Percentiles rank a stretch among this genome's conserved stretches.
These are phyloP conservation scores for Salix dunnii DNA, from an alignment of 345 rosid genomes.

Conservation along the genomic window DNA sequence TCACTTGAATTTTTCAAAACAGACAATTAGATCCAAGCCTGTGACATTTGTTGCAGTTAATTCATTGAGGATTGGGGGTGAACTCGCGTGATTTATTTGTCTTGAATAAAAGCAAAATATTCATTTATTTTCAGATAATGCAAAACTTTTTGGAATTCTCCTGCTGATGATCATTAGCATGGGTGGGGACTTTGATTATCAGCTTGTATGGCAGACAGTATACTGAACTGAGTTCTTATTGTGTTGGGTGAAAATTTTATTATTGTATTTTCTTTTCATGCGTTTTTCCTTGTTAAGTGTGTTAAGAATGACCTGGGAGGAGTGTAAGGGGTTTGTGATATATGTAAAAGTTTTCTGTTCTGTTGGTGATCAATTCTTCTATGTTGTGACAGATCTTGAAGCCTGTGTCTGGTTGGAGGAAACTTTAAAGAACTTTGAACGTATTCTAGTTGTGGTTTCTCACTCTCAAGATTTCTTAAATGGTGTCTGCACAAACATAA, in stretches of 20 bases:
- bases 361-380: background rate
- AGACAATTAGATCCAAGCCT: background rate
- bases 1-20: background rate
- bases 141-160: background rate
- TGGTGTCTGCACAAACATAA: constrained; percentile 93
- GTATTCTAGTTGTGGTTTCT: constrained; percentile 89
- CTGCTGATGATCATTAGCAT: background rate
- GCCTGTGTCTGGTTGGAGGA: constrained; percentile 99
- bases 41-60: background rate
- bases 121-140: background rate
- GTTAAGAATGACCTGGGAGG: background rate
- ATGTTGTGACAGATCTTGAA: constrained; percentile 65
- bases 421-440: constrained; percentile 80
- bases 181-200: background rate
- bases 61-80: background rate
- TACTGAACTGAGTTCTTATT: background rate
- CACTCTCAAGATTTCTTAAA: constrained; percentile 98
- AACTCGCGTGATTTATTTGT: background rate
- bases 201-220: background rate
- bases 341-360: background rate
- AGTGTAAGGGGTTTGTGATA: background rate
- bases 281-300: background rate
- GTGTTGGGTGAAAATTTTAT: background rate
- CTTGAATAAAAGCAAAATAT: background rate
- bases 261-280: background rate